phyloP scores from a whole-genome alignment of 805 yeast genomes.

The Sugiyamaella smithiae region DNA sequence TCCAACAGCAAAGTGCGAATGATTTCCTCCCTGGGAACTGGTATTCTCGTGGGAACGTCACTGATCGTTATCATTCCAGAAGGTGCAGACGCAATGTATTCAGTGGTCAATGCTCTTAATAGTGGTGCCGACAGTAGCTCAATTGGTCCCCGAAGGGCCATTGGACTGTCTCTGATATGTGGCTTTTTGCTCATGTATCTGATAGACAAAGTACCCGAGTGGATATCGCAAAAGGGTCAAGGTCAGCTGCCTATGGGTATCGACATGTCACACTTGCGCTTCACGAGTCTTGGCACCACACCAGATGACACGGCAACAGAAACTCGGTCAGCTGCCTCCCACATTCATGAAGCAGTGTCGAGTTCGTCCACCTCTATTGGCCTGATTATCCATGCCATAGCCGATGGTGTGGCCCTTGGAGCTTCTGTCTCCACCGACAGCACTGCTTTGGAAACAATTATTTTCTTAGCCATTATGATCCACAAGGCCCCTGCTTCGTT shows the following conservation, averaged over 20 bases:
- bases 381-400: conserved; percentile 59
- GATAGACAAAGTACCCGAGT: conserved; percentile 42
- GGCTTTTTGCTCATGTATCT: conserved; percentile 57
- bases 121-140: conserved; percentile 6
- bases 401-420: conserved; percentile 74
- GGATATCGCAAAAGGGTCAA: conserved; percentile 15
- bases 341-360: neutral
- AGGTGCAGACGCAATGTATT: conserved; percentile 49
- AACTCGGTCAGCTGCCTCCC: conserved; percentile 1
- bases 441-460: conserved; percentile 41
- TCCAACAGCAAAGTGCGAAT: conserved; percentile 34
- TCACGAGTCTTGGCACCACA: conserved; percentile 9
- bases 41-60: conserved; percentile 60
- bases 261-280: conserved; percentile 31
- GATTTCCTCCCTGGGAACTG: conserved; percentile 54
- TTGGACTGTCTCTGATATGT: conserved; percentile 49
- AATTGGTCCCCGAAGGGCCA: conserved; percentile 21
- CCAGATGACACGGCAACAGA: neutral
- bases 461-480: conserved; percentile 58
- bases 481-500: conserved; percentile 78
- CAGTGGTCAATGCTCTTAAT: conserved; percentile 10
- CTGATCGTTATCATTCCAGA: conserved; percentile 63
- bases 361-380: conserved; percentile 57
- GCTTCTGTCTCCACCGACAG: conserved; percentile 47
- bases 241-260: conserved; percentile 21